These are phyloP conservation scores for Periconia sp. DNA, from an alignment of 2,329 filamentous ascomycete species.

Conservation along the genomic window DNA sequence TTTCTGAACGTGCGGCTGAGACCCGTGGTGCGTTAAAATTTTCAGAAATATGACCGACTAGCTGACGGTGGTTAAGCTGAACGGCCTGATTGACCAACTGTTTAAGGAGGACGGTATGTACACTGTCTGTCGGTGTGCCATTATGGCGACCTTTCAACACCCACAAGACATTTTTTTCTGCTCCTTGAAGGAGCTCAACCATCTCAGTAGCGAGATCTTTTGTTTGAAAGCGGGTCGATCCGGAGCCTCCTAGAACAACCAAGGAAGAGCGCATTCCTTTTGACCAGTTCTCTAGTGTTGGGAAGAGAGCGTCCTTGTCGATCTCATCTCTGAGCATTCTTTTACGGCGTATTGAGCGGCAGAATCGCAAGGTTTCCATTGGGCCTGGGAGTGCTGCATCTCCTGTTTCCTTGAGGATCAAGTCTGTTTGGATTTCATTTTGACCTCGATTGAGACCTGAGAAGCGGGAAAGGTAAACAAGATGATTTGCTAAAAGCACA, in stretches of 20 bases:
- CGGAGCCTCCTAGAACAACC: background rate
- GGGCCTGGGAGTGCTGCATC: background rate
- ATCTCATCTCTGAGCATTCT: background rate
- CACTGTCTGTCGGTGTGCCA: background rate
- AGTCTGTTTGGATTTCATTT: slow-evolving; percentile 1
- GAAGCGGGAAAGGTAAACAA: background rate
- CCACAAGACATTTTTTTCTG: background rate
- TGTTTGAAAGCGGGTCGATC: background rate
- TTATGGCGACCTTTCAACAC: background rate
- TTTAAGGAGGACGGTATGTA: background rate
- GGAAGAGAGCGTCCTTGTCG: background rate
- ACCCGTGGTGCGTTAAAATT: background rate
- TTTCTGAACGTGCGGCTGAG: background rate
- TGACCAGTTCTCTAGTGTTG: background rate
- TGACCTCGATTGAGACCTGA: background rate
- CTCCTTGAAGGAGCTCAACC: background rate
- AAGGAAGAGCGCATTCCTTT: background rate
- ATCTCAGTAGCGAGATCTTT: slow-evolving; percentile 1
- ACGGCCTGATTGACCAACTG: background rate
- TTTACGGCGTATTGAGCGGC: background rate
- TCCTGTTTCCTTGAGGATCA: background rate
- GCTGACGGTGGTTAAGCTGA: background rate
- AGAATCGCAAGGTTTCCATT: background rate
- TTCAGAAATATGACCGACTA: background rate
- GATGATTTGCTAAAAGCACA: background rate